Evolutionary conservation across 2,329 filamentous ascomycete species (phyloP).

Genomic region (Nannizzia gypsea): DNA sequence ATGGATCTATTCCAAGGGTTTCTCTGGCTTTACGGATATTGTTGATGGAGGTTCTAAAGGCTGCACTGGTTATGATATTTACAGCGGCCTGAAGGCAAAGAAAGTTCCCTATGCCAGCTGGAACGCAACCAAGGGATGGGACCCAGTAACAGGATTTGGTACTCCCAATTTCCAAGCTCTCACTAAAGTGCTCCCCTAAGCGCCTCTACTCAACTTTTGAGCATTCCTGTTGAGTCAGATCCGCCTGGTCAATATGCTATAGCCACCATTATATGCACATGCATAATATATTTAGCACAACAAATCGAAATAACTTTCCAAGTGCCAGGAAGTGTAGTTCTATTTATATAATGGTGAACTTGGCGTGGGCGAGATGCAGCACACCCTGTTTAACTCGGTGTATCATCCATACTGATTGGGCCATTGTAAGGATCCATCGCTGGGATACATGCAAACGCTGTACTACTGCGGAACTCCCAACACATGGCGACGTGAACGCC

Average conservation of each 20-base stretch:
- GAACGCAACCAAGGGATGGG: slow-evolving; percentile 42
- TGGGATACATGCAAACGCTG: not conserved
- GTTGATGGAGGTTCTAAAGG: slow-evolving; percentile 37
- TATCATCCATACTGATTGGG: not conserved
- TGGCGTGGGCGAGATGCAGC: not conserved
- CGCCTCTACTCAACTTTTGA: not conserved
- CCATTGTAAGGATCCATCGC: not conserved
- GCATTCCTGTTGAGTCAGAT: not conserved
- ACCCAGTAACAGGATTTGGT: slow-evolving; percentile 38
- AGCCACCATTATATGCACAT: not conserved
- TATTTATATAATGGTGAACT: not conserved
- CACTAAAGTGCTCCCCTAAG: slow-evolving; percentile 9
- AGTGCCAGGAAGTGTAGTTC: not conserved
- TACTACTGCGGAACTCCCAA: not conserved
- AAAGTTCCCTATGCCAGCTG: slow-evolving; percentile 37
- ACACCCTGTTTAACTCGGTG: not conserved
- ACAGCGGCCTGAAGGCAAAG: slow-evolving; percentile 11
- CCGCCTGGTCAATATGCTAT: not conserved
- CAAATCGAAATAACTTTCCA: not conserved
- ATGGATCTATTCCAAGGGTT: slow-evolving; percentile 43
- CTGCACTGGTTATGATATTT: slow-evolving; percentile 27
- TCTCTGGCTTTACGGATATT: slow-evolving; percentile 39
- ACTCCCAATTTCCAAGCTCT: slow-evolving; percentile 21
- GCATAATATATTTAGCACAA: not conserved
- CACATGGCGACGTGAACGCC: not conserved